Evolutionary conservation across 169 alveolate species (phyloP).

Genomic region (Cryptosporidium bovis): DNA sequence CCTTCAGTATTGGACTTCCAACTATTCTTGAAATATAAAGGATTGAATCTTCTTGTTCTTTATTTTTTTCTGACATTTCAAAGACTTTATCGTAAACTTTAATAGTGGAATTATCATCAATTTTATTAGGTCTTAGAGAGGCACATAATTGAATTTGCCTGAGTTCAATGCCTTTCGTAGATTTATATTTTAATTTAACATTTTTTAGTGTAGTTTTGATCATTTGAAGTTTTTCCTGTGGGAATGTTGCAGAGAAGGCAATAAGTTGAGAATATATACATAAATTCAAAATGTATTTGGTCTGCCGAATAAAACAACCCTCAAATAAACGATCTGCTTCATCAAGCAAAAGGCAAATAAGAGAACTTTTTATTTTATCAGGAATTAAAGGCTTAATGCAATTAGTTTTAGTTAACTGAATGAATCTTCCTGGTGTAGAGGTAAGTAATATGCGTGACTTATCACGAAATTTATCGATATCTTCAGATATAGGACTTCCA

Average conservation of each 20-base stretch:
- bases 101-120: background rate
- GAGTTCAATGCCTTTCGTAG: background rate
- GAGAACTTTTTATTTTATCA: conserved; percentile 4
- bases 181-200: background rate
- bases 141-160: conserved; percentile 69
- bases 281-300: background rate
- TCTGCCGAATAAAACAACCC: conserved; percentile 69
- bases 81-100: background rate
- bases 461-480: conserved; percentile 8
- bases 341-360: conserved; percentile 67
- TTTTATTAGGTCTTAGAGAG: background rate
- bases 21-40: background rate
- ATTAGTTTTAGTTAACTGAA: conserved; percentile 19
- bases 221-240: conserved; percentile 46
- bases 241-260: conserved; percentile 79
- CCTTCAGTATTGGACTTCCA: conserved; percentile 35
- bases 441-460: background rate
- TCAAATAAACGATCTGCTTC: conserved; percentile 79
- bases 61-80: background rate
- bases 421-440: conserved; percentile 69
- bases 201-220: conserved; percentile 1
- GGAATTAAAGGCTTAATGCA: conserved; percentile 3
- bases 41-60: background rate
- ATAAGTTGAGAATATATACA: conserved; percentile 60
- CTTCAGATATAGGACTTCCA: conserved; percentile 49